A percentile compares a stretch with the other conserved stretches of the same genome.
Evolutionary conservation across 768 basidiomycete species (phyloP).

Genomic region (Suillus alpinus): DNA sequence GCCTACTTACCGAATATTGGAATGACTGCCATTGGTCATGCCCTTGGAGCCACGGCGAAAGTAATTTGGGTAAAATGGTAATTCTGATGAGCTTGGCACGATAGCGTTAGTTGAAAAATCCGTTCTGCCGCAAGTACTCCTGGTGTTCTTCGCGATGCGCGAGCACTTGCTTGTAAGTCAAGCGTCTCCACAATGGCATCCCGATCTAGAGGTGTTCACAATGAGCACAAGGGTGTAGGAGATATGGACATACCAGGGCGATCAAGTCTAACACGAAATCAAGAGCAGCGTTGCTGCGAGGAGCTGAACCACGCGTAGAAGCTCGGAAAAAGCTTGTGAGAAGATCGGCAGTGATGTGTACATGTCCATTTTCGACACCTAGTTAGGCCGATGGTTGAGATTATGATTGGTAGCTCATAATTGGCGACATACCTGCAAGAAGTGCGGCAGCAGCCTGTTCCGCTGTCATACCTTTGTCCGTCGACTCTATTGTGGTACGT

Average conservation of each 20-base stretch:
- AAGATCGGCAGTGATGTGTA: slow-evolving; percentile 73
- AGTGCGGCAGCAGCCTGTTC: slow-evolving; percentile 61
- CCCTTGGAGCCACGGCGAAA: too few relatives aligned
- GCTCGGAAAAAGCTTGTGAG: slow-evolving; percentile 68
- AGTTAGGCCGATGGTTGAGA: background rate
- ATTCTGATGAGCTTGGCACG: background rate
- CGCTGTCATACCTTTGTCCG: slow-evolving; percentile 60
- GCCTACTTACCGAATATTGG: too few relatives aligned
- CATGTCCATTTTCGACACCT: slow-evolving; percentile 69
- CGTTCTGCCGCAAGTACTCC: slow-evolving; percentile 40
- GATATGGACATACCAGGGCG: slow-evolving; percentile 40
- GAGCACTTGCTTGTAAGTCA: slow-evolving; percentile 45
- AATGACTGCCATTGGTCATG: too few relatives aligned
- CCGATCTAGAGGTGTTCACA: slow-evolving; percentile 37
- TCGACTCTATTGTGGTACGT: slow-evolving; percentile 61
- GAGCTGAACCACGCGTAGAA: slow-evolving; percentile 61
- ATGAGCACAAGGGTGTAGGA: slow-evolving; percentile 1
- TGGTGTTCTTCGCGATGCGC: slow-evolving; percentile 46
- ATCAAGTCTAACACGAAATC: slow-evolving; percentile 45
- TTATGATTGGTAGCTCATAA: background rate
- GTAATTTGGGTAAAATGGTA: background rate
- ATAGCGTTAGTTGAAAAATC: slow-evolving; percentile 35
- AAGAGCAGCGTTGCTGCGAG: slow-evolving; percentile 54
- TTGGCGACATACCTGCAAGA: slow-evolving; percentile 48
- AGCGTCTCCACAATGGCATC: slow-evolving; percentile 49